Evolutionary conservation across 2,329 filamentous ascomycete species (phyloP).

Genomic region (Sphaerulina vaccinii): DNA sequence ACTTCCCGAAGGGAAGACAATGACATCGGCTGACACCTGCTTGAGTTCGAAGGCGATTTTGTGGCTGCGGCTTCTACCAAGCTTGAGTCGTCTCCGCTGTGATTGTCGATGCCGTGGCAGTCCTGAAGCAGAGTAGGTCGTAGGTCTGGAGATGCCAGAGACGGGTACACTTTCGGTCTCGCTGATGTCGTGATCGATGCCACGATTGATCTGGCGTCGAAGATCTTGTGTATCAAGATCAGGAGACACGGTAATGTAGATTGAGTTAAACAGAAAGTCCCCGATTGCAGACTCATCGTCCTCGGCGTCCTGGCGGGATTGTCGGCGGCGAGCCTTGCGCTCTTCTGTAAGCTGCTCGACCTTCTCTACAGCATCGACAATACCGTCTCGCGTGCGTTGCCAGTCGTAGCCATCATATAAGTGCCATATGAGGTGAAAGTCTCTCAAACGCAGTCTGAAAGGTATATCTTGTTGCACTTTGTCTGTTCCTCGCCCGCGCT

Average conservation of each 20-base stretch:
- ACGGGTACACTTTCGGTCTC: conserved; percentile 89
- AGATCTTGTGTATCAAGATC: conserved; percentile 79
- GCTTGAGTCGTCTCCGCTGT: conserved; percentile 55
- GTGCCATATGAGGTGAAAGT: conserved; percentile 96
- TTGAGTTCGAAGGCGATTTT: conserved; percentile 94
- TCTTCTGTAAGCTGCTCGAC: conserved; percentile 82
- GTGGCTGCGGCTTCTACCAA: conserved; percentile 83
- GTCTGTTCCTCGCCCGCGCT: background rate
- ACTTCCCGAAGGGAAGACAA: conserved; percentile 72
- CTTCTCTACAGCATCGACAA: conserved; percentile 82
- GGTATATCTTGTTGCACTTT: conserved; percentile 39
- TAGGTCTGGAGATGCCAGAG: conserved; percentile 60
- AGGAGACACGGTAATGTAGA: conserved; percentile 89
- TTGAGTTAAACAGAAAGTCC: conserved; percentile 97
- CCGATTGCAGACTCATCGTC: conserved; percentile 86
- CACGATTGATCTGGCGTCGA: conserved; percentile 78
- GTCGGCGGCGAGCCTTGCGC: conserved; percentile 59
- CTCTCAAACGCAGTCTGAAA: conserved; percentile 73
- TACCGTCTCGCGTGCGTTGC: conserved; percentile 80
- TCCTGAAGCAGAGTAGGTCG: conserved; percentile 42
- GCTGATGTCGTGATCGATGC: conserved; percentile 79
- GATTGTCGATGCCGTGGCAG: conserved; percentile 28
- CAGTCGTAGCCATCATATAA: conserved; percentile 98
- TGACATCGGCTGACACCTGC: conserved; percentile 77
- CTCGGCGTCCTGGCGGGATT: conserved; percentile 56